Percentiles rank a stretch among this genome's conserved stretches.
These are phyloP conservation scores for Cucurbita argyrosperma DNA, from an alignment of 306 rosid genomes.

Conservation along the genomic window DNA sequence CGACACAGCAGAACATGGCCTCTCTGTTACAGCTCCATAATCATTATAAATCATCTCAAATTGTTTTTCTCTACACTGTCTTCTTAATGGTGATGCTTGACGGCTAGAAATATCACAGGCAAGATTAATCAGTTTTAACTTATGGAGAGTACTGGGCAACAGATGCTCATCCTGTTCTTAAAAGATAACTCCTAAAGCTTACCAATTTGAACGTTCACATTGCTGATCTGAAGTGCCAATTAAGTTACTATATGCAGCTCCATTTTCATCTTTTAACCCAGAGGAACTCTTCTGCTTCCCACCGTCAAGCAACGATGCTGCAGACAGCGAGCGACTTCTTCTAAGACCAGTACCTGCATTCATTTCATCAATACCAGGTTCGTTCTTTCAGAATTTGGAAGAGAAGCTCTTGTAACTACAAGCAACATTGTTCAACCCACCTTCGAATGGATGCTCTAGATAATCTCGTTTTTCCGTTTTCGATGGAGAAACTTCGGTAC, in stretches of 20 bases:
- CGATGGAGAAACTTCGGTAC: slow-evolving; percentile 31
- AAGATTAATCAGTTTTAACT: slow-evolving; percentile 5
- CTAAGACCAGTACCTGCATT: slow-evolving; percentile 42
- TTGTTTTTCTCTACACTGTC: slow-evolving; percentile 23
- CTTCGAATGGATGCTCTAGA: slow-evolving; percentile 36
- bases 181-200: slow-evolving; percentile 17
- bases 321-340: slow-evolving; percentile 77
- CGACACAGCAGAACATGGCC: slow-evolving; percentile 37
- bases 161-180: neutral
- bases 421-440: slow-evolving; percentile 21
- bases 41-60: slow-evolving; percentile 23
- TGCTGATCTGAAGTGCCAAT: slow-evolving; percentile 33
- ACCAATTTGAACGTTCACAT: slow-evolving; percentile 48
- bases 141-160: neutral
- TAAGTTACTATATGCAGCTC: slow-evolving; percentile 52
- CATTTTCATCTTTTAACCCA: slow-evolving; percentile 33
- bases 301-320: slow-evolving; percentile 42
- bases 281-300: slow-evolving; percentile 22
- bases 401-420: slow-evolving; percentile 26
- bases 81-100: slow-evolving; percentile 35
- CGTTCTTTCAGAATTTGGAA: slow-evolving; percentile 43
- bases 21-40: slow-evolving; percentile 26
- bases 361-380: slow-evolving; percentile 28
- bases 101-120: slow-evolving; percentile 25
- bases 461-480: slow-evolving; percentile 33